These are phyloP conservation scores for Aspergillus ochraceoroseus DNA, from an alignment of 2,329 filamentous ascomycete species.

Conservation along the genomic window DNA sequence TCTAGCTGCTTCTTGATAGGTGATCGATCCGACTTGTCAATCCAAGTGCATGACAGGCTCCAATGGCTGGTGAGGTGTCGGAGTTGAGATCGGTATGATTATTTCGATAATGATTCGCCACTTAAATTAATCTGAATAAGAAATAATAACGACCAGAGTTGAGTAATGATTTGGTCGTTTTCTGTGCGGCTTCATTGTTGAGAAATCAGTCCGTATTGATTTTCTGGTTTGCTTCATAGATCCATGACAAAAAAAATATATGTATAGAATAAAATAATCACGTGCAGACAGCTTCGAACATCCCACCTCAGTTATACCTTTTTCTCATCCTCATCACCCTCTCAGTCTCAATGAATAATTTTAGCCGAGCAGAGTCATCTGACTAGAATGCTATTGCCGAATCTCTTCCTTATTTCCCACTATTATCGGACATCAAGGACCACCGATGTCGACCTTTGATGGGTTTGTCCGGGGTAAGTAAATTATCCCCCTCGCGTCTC, in stretches of 20 bases:
- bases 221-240: too few species aligned
- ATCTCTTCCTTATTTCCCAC: not conserved
- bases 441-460: slow-evolving; percentile 69
- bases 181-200: too few species aligned
- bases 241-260: too few species aligned
- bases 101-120: slow-evolving; percentile 6
- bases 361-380: too few species aligned
- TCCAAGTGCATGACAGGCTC: slow-evolving; percentile 7
- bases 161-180: not conserved
- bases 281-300: slow-evolving; percentile 5
- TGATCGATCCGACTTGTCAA: slow-evolving; percentile 7
- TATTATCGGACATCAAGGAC: not conserved
- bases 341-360: not conserved
- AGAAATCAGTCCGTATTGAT: too few species aligned
- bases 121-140: slow-evolving; percentile 4
- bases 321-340: not conserved
- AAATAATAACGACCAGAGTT: not conserved
- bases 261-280: too few species aligned
- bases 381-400: not conserved
- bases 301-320: not conserved
- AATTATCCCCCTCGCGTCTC: not conserved
- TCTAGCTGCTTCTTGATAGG: slow-evolving; percentile 6
- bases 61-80: slow-evolving; percentile 4
- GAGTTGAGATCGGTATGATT: not conserved
- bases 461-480: slow-evolving; percentile 53